These are phyloP conservation scores for Aspergillus transmontanensis DNA, from an alignment of 2,329 filamentous ascomycete species.

Conservation along the genomic window DNA sequence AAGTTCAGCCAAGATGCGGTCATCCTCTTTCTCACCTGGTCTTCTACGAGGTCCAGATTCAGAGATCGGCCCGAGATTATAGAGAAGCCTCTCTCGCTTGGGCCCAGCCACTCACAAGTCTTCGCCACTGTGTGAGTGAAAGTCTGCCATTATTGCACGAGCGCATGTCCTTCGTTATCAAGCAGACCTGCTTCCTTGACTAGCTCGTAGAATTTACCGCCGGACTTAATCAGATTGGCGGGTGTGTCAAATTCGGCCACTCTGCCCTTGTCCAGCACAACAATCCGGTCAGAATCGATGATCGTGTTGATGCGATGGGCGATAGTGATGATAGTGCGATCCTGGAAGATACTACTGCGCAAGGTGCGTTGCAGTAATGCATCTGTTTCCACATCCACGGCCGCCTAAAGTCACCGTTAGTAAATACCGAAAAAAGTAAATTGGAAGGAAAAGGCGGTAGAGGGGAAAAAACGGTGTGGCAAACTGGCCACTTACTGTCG, in stretches of 20 bases:
- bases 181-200: constrained; percentile 87
- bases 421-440: constrained; percentile 5
- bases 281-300: constrained; percentile 81
- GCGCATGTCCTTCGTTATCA: constrained; percentile 44
- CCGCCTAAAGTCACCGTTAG: constrained; percentile 50
- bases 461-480: constrained; percentile 14
- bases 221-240: constrained; percentile 70
- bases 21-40: constrained; percentile 5
- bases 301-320: constrained; percentile 99
- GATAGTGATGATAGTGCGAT: constrained; percentile 97
- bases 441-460: constrained; percentile 4
- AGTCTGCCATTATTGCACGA: constrained; percentile 18
- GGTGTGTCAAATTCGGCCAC: constrained; percentile 94
- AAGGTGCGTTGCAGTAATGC: constrained; percentile 66
- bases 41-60: neutral
- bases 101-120: constrained; percentile 11
- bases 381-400: constrained; percentile 71
- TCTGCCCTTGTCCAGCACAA: constrained; percentile 87
- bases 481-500: constrained; percentile 63
- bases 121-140: neutral
- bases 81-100: constrained; percentile 1
- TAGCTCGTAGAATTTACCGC: constrained; percentile 83
- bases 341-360: constrained; percentile 71
- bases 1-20: constrained; percentile 9
- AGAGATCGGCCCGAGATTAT: constrained; percentile 9